Evolutionary conservation across 2,329 filamentous ascomycete genomes (phyloP), one percentile per base, ranked within the genome.

Genomic region (Apiospora aurea): DNA sequence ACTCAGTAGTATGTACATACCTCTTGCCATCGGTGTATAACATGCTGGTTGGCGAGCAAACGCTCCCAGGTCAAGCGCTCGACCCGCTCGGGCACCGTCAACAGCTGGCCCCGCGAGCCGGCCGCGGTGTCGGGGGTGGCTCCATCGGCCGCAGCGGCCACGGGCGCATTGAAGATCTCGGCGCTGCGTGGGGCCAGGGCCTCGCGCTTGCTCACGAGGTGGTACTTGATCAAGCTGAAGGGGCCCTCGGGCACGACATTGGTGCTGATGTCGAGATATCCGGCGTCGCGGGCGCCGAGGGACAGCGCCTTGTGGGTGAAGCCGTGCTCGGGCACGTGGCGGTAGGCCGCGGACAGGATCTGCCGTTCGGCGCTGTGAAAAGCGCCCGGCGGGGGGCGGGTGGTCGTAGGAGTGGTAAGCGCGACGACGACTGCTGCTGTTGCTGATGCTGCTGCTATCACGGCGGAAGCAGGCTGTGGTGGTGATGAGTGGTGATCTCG

Each of bases 21-120:
- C 88, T 97, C 94, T 83, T 97, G 94, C 94, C 94, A 97, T 69
- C 92, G 89, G 73, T 89, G 87, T 70, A 96, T 89, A 44, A 98
- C 85, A 11, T 90, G 86, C 72, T 82, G 84, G 81, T 98, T 98
- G 67, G 89, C 93, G 78, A 90, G 85, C 77, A 99, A 82, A 66
- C 96, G 86, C 81, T 93, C 91, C 89, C 96, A 91, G 1, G 94
- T 88, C 78, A 98, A 82, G 0, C 84, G 83, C 78, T 92, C 90
- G 7, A 97, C 91, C 79, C 91, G 94, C 4, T 85, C 85, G 16
- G 89, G 87, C 2, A 93, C 82, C 5, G 86, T 85, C 67, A 86
- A 75, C 46, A 79, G 79, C 72, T 75, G 13, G 26, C 80, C 75
- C 24, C 75, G 77, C 5, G 81, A 79, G 4, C 70, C 78, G 6